Evolutionary conservation across 768 basidiomycete genomes (phyloP).

Genomic region (Infundibulicybe gibba): DNA sequence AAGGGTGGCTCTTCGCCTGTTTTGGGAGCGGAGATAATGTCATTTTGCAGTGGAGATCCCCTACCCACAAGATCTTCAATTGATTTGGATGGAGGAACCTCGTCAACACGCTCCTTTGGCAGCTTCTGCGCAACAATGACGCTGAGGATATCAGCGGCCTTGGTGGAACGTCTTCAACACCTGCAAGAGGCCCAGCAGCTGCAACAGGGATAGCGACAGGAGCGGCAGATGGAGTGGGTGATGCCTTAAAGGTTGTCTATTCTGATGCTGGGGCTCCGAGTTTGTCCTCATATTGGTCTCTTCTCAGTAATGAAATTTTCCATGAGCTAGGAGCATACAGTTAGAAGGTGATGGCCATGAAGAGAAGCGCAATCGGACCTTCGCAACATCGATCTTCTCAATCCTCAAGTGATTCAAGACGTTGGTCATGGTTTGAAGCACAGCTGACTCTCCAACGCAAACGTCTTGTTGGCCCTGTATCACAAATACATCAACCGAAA

Average conservation of each 20-base stretch:
- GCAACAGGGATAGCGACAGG: constrained; percentile 37
- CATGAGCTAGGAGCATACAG: constrained; percentile 55
- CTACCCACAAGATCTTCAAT: constrained; percentile 99
- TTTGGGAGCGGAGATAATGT: constrained; percentile 93
- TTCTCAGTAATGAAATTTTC: constrained; percentile 87
- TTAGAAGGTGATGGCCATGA: no score
- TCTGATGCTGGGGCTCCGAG: constrained; percentile 38
- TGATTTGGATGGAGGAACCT: constrained; percentile 86
- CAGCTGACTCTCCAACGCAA: no score
- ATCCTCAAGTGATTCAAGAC: no score
- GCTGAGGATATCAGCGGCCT: constrained; percentile 83
- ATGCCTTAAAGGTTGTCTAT: constrained; percentile 28
- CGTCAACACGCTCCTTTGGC: constrained; percentile 91
- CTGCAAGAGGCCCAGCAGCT: constrained; percentile 60
- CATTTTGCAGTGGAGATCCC: constrained; percentile 99
- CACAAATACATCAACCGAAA: no score
- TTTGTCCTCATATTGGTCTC: constrained; percentile 95
- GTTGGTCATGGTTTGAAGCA: no score
- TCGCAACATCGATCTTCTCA: no score
- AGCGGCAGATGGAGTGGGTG: constrained; percentile 33
- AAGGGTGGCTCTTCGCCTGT: constrained; percentile 97
- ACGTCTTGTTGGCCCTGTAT: no score
- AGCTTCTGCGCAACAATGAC: constrained; percentile 96
- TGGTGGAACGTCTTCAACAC: constrained; percentile 86
- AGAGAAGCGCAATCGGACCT: no score